Conservation (phyloP, 805 yeast species). For the Starmerella cellae region DNA sequence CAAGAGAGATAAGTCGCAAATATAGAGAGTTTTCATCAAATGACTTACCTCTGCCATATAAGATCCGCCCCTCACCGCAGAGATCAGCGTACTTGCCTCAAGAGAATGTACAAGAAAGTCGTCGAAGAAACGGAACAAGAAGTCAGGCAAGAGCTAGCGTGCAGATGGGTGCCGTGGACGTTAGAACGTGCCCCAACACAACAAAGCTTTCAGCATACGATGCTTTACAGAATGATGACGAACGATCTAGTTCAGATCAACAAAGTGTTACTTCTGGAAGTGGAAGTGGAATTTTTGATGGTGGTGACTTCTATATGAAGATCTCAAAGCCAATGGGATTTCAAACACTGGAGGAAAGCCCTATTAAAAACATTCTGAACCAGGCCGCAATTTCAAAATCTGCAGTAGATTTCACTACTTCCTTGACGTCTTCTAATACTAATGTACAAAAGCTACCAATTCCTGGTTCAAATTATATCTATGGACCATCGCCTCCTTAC, state of each 20-base stretch:
- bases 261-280: neutral
- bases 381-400: neutral
- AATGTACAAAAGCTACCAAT: too few species aligned
- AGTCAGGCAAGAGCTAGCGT: neutral
- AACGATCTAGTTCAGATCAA: neutral
- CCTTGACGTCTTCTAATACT: neutral
- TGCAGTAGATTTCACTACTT: neutral
- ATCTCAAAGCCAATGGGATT: neutral
- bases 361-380: neutral
- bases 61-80: neutral
- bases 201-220: neutral
- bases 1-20: neutral
- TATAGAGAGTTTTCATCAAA: neutral
- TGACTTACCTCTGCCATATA: neutral
- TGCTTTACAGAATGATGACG: neutral
- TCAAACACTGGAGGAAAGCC: neutral
- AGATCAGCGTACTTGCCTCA: neutral
- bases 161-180: neutral
- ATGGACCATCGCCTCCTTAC: neutral
- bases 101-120: neutral
- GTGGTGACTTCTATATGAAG: slow-evolving; percentile 2
- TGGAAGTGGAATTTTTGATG: neutral
- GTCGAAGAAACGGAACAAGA: neutral
- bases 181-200: too few species aligned
- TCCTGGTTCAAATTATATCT: too few species aligned